phyloP scores from a whole-genome alignment of 2,329 filamentous ascomycete species.

The Penicillium fuscoglaucum region DNA sequence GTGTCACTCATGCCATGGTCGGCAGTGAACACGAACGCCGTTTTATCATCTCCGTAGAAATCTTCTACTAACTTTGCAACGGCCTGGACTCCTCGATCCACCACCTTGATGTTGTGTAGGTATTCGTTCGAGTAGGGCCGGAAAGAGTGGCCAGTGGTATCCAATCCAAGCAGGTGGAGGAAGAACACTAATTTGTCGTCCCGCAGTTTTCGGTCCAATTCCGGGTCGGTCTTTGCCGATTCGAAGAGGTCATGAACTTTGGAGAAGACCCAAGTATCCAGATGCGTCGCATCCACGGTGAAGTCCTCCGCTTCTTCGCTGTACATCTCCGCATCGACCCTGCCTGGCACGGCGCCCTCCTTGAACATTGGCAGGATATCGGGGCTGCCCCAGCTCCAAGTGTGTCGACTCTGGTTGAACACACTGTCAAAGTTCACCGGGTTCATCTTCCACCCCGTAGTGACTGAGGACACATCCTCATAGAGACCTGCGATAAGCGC shows the following conservation, averaged over 20 bases:
- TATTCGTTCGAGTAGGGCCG: conserved; percentile 96
- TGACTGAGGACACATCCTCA: conserved; percentile 96
- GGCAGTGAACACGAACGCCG: conserved; percentile 93
- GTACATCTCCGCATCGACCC: conserved; percentile 86
- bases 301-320: conserved; percentile 85
- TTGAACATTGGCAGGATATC: conserved; percentile 98
- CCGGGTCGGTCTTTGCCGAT: conserved; percentile 74
- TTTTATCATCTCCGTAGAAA: conserved; percentile 82
- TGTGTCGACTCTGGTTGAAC: conserved; percentile 94
- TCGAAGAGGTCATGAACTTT: conserved; percentile 84
- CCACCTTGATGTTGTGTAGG: conserved; percentile 87
- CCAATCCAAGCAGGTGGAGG: conserved; percentile 85
- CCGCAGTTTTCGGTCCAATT: conserved; percentile 68
- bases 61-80: conserved; percentile 76
- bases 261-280: conserved; percentile 96
- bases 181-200: conserved; percentile 94
- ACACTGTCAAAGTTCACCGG: conserved; percentile 98
- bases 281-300: conserved; percentile 72
- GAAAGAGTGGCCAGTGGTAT: conserved; percentile 83
- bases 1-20: conserved; percentile 99
- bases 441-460: conserved; percentile 97
- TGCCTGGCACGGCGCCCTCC: conserved; percentile 81
- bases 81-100: conserved; percentile 85
- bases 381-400: conserved; percentile 98
- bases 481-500: conserved; percentile 95